A percentile compares a stretch with the other conserved stretches of the same genome.
Evolutionary conservation across 345 rosid genomes (phyloP).

Genomic region (Syzygium grande): DNA sequence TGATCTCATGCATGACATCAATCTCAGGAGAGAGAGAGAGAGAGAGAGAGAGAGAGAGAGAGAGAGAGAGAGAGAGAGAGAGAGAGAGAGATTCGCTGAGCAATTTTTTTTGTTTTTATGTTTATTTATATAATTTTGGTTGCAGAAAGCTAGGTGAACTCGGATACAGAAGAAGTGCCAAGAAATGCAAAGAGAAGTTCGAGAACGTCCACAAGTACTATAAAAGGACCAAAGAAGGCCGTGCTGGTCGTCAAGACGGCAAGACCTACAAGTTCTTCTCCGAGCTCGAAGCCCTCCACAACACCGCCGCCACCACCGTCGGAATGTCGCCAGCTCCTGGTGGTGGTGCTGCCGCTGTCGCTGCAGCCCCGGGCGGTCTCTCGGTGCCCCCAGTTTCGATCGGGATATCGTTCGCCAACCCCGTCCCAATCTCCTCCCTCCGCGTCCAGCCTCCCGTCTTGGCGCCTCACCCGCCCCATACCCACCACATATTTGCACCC

Average conservation of each 20-base stretch:
- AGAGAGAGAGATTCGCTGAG: neutral
- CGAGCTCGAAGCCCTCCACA: slow-evolving; percentile 73
- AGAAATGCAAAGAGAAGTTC: slow-evolving; percentile 91
- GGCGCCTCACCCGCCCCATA: neutral
- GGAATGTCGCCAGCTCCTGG: slow-evolving; percentile 7
- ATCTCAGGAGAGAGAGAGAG: neutral
- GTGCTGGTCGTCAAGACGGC: slow-evolving; percentile 82
- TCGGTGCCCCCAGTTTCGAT: neutral
- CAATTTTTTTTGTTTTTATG: neutral
- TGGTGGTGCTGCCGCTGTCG: neutral
- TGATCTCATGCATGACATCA: neutral
- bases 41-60: neutral
- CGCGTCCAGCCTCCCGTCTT: slow-evolving; percentile 7
- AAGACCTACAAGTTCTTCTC: slow-evolving; percentile 76
- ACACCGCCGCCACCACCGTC: slow-evolving; percentile 8
- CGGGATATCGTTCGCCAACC: slow-evolving; percentile 2
- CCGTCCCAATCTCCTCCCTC: slow-evolving; percentile 2
- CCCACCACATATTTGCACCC: neutral
- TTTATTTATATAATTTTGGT: neutral
- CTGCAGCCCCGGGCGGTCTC: neutral
- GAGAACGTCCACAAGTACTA: slow-evolving; percentile 93
- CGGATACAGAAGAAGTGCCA: slow-evolving; percentile 73
- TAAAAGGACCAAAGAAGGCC: slow-evolving; percentile 83
- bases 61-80: neutral
- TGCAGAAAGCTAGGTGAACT: slow-evolving; percentile 75